Conservation (phyloP, 2,329 filamentous ascomycete genomes). For the Septoria petroselini region DNA sequence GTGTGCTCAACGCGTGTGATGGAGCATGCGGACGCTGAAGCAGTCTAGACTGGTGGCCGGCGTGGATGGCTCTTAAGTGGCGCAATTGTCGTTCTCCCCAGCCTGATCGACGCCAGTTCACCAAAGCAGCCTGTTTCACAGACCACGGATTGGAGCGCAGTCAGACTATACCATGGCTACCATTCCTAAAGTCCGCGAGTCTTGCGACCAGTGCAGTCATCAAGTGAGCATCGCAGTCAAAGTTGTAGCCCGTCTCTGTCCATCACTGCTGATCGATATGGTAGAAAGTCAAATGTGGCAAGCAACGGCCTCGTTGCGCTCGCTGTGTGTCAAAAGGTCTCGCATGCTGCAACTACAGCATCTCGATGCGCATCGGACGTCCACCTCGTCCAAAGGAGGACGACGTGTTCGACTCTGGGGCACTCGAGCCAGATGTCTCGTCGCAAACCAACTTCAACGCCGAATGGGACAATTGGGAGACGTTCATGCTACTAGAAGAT, state of each 20-base stretch:
- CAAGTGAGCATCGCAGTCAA: conserved; percentile 6
- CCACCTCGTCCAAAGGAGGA: conserved; percentile 5
- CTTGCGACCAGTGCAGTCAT: conserved; percentile 4
- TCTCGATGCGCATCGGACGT: conserved; percentile 12
- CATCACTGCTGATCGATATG: background rate
- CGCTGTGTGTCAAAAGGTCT: conserved; percentile 14
- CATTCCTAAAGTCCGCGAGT: background rate
- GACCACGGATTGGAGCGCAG: no score
- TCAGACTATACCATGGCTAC: no score
- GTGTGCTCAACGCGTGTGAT: no score
- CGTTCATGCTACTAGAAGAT: background rate
- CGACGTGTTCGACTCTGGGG: background rate
- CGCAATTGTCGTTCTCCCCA: no score
- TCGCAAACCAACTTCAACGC: background rate
- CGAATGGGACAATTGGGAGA: background rate
- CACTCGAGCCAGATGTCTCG: background rate
- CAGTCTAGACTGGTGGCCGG: no score
- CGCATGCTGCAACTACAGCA: conserved; percentile 11
- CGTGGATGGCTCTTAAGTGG: no score
- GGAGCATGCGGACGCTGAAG: no score
- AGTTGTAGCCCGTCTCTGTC: no score
- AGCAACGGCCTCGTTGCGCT: conserved; percentile 9
- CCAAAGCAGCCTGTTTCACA: no score
- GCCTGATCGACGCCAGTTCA: no score
- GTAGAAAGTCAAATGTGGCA: conserved; percentile 16